Conservation (phyloP, 2,329 filamentous ascomycete genomes). For the Oidium heveae region DNA sequence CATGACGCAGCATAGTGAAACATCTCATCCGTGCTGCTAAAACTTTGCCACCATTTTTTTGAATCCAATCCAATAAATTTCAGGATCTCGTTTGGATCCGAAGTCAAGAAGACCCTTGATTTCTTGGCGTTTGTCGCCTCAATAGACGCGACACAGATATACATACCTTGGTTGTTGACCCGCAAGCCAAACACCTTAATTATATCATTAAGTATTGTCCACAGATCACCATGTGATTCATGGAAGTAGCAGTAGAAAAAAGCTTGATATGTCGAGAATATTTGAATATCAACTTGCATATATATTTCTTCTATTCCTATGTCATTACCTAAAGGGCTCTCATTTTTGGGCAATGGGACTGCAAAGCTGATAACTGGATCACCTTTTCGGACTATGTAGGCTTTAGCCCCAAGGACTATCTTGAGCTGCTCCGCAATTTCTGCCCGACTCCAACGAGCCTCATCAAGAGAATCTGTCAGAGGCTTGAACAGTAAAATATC, state of each 20-base stretch:
- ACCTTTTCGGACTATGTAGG: slow-evolving; percentile 12
- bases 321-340: background rate
- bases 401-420: slow-evolving; percentile 21
- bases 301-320: slow-evolving; percentile 12
- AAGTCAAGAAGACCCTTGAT: slow-evolving; percentile 30
- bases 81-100: slow-evolving; percentile 28
- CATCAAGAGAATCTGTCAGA: slow-evolving; percentile 2
- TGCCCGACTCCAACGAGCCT: background rate
- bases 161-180: slow-evolving; percentile 34
- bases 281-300: slow-evolving; percentile 45
- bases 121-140: slow-evolving; percentile 30
- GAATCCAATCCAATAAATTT: slow-evolving; percentile 34
- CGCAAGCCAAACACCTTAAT: slow-evolving; percentile 42
- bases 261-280: slow-evolving; percentile 18
- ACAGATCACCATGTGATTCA: slow-evolving; percentile 45
- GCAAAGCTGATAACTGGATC: slow-evolving; percentile 23
- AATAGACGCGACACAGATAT: slow-evolving; percentile 41
- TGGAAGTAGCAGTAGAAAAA: slow-evolving; percentile 42
- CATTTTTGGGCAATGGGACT: slow-evolving; percentile 24
- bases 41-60: slow-evolving; percentile 26
- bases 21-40: slow-evolving; percentile 26
- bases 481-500: slow-evolving; percentile 35
- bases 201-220: slow-evolving; percentile 37
- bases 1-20: slow-evolving; percentile 35
- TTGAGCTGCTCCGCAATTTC: slow-evolving; percentile 14